These are phyloP conservation scores for Kuraishia cidri DNA, from an alignment of 805 yeast genomes.

Conservation along the genomic window DNA sequence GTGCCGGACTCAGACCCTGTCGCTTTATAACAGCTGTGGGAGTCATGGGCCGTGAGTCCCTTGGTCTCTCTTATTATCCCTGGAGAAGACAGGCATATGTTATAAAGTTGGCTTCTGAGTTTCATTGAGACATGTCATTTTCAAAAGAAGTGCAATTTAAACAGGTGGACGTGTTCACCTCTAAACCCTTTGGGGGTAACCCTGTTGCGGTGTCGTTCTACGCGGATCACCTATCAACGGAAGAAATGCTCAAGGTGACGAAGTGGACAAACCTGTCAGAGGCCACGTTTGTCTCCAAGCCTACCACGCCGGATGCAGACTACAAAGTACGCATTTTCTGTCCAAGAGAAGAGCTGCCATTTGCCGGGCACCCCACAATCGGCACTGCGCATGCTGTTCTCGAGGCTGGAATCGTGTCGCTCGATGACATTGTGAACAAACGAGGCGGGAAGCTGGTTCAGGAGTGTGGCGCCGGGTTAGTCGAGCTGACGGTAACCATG, in stretches of 20 bases:
- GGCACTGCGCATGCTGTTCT: constrained; percentile 41
- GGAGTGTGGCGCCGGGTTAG: constrained; percentile 36
- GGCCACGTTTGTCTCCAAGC: constrained; percentile 39
- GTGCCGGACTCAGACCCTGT: no score
- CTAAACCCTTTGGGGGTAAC: constrained; percentile 32
- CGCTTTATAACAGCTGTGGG: no score
- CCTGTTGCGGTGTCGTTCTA: constrained; percentile 47
- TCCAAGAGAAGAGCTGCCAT: constrained; percentile 38
- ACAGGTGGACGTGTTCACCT: constrained; percentile 37
- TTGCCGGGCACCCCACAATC: constrained; percentile 60
- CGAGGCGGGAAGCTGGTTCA: constrained; percentile 24
- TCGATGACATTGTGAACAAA: no score
- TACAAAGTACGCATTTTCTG: constrained; percentile 43
- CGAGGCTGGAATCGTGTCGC: constrained; percentile 23
- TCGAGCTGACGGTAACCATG: no score
- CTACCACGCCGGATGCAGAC: constrained; percentile 27
- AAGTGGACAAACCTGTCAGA: constrained; percentile 57
- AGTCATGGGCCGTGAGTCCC: no score
- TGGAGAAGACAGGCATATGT: no score
- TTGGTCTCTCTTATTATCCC: no score
- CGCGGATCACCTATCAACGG: constrained; percentile 25
- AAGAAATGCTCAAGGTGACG: constrained; percentile 37
- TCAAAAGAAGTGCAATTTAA: no score
- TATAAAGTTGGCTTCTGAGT: no score
- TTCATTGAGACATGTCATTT: no score